A percentile compares a stretch with the other conserved stretches of the same genome.
These are phyloP conservation scores for Chrysoporthe deuterocubensis DNA, from an alignment of 2,329 filamentous ascomycete genomes.

Conservation along the genomic window DNA sequence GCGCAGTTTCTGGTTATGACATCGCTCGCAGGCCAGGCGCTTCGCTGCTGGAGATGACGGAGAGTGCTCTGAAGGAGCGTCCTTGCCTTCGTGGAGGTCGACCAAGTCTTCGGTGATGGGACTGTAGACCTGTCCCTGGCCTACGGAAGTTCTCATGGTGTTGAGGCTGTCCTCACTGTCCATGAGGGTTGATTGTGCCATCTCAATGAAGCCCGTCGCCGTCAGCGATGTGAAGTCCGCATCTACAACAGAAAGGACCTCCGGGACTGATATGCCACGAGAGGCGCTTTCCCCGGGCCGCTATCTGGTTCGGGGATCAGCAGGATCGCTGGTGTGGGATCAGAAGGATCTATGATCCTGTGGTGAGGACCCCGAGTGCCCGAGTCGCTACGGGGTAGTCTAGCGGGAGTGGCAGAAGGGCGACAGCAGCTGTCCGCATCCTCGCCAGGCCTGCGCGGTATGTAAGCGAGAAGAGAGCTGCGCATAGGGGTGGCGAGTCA, in stretches of 20 bases:
- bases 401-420: not conserved
- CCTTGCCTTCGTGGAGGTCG: not conserved
- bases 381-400: no score
- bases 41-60: not conserved
- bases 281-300: not conserved
- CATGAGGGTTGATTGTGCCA: not conserved
- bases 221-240: not conserved
- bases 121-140: constrained; percentile 5
- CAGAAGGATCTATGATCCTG: not conserved
- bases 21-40: constrained; percentile 12
- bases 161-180: not conserved
- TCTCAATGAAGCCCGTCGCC: not conserved
- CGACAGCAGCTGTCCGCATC: not conserved
- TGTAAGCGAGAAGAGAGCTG: no score
- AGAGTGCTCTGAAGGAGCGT: not conserved
- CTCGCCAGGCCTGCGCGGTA: no score
- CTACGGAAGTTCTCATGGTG: not conserved
- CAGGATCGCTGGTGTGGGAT: not conserved
- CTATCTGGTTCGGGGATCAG: not conserved
- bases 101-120: not conserved
- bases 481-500: not conserved
- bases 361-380: not conserved
- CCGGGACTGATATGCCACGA: not conserved
- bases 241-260: not conserved
- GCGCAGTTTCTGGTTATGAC: constrained; percentile 15